A percentile compares a stretch with the other conserved stretches of the same genome.
phyloP scores from a whole-genome alignment of 495 filamentous ascomycete genomes.

The Evernia prunastri region DNA sequence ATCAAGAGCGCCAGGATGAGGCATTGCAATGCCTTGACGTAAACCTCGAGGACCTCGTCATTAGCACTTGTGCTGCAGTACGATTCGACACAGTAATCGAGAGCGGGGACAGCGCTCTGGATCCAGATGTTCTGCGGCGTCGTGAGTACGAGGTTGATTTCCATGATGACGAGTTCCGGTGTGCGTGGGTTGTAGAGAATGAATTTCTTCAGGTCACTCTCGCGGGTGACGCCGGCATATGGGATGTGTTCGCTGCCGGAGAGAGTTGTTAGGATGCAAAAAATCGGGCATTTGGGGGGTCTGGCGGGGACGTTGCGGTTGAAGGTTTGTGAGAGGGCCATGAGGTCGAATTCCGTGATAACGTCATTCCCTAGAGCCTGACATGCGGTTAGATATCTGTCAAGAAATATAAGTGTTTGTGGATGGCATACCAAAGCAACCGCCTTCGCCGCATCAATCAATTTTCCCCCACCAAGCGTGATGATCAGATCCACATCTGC shows the following conservation, averaged over 20 bases:
- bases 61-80: constrained; percentile 41
- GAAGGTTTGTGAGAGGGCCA: constrained; percentile 17
- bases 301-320: neutral
- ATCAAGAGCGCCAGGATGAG: constrained; percentile 47
- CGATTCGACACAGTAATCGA: constrained; percentile 61
- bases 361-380: constrained; percentile 38
- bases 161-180: constrained; percentile 52
- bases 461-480: constrained; percentile 54
- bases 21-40: constrained; percentile 39
- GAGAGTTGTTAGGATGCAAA: constrained; percentile 56
- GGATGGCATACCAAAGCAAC: constrained; percentile 28
- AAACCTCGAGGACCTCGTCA: constrained; percentile 37
- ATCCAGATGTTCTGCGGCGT: constrained; percentile 57
- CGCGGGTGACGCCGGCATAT: constrained; percentile 52
- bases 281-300: constrained; percentile 43
- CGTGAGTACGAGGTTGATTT: constrained; percentile 46
- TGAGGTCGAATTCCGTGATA: constrained; percentile 11
- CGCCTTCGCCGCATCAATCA: constrained; percentile 58
- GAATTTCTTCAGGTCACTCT: constrained; percentile 45
- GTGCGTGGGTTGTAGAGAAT: constrained; percentile 40
- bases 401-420: too few species aligned
- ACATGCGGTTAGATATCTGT: too few species aligned
- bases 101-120: constrained; percentile 52
- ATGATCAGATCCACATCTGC: constrained; percentile 49
- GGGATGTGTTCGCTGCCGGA: constrained; percentile 57